A percentile compares a stretch with the other conserved stretches of the same genome.
phyloP scores from a whole-genome alignment of 345 rosid species.

The Isatis tinctoria region DNA sequence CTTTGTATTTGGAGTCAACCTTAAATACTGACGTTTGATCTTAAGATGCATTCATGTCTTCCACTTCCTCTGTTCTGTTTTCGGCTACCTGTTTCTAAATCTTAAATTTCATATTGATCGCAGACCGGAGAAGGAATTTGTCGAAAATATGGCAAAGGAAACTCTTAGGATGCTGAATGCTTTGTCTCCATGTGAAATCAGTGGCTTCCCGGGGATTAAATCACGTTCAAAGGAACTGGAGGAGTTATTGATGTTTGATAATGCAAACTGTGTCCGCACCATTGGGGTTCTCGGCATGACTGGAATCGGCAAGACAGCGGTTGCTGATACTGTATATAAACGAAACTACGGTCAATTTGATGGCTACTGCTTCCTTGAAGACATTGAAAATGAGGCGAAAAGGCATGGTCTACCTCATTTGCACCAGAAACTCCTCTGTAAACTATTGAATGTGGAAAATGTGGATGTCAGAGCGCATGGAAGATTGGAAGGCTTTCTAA shows the following conservation, averaged over 20 bases:
- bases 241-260: slow-evolving; percentile 4
- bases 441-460: slow-evolving; percentile 3
- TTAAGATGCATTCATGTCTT: no score
- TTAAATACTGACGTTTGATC: no score
- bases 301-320: slow-evolving; percentile 18
- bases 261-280: no score
- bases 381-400: neutral
- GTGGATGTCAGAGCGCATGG: slow-evolving; percentile 11
- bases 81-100: no score
- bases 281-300: slow-evolving; percentile 21
- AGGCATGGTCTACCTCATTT: neutral
- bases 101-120: no score
- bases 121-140: slow-evolving; percentile 17
- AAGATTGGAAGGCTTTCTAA: neutral
- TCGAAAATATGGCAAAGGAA: neutral
- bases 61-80: no score
- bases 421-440: slow-evolving; percentile 8
- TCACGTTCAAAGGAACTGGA: slow-evolving; percentile 16
- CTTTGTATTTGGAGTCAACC: no score
- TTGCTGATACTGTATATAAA: slow-evolving; percentile 6
- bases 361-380: slow-evolving; percentile 11
- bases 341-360: neutral
- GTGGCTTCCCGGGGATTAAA: neutral
- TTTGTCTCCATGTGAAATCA: slow-evolving; percentile 13
- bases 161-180: slow-evolving; percentile 22